These are phyloP conservation scores for Lipomyces yarrowii DNA, from an alignment of 1,139 yeast species.

Conservation along the genomic window DNA sequence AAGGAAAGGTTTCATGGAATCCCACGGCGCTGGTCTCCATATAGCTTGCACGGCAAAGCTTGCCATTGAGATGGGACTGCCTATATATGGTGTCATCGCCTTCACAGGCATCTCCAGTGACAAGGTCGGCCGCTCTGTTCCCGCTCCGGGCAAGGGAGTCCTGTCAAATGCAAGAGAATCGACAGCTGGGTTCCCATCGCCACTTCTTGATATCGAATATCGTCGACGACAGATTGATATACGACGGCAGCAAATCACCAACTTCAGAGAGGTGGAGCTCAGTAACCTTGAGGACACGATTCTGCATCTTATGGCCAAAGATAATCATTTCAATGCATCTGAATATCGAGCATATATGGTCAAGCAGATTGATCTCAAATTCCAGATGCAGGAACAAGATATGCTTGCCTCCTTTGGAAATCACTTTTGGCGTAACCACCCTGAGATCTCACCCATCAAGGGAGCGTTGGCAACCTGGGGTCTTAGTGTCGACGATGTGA, in stretches of 20 bases:
- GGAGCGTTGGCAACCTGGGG: conserved; percentile 95
- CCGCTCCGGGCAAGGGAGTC: conserved; percentile 99
- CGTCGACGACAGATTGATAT: conserved; percentile 87
- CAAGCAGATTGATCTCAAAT: conserved; percentile 84
- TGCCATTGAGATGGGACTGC: conserved; percentile 98
- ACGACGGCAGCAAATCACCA: conserved; percentile 75
- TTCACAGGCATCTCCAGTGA: conserved; percentile 96
- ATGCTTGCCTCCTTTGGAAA: conserved; percentile 97
- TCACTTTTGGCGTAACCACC: conserved; percentile 85
- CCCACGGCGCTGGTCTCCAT: conserved; percentile 99
- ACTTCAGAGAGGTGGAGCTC: conserved; percentile 84
- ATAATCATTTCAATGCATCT: conserved; percentile 45
- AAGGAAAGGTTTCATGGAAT: conserved; percentile 98
- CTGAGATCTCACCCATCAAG: conserved; percentile 94
- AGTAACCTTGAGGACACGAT: conserved; percentile 72
- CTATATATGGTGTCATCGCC: conserved; percentile 93
- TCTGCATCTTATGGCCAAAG: conserved; percentile 52
- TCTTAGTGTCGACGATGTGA: conserved; percentile 90
- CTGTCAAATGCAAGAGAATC: conserved; percentile 97
- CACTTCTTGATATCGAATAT: conserved; percentile 86
- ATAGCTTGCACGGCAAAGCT: conserved; percentile 92
- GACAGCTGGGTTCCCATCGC: conserved; percentile 75
- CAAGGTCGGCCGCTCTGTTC: conserved; percentile 97
- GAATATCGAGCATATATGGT: conserved; percentile 76
- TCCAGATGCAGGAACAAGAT: conserved; percentile 78